These are phyloP conservation scores for Apophysomyces sp. DNA, from an alignment of 371 early-diverging fungal genomes.

Conservation along the genomic window DNA sequence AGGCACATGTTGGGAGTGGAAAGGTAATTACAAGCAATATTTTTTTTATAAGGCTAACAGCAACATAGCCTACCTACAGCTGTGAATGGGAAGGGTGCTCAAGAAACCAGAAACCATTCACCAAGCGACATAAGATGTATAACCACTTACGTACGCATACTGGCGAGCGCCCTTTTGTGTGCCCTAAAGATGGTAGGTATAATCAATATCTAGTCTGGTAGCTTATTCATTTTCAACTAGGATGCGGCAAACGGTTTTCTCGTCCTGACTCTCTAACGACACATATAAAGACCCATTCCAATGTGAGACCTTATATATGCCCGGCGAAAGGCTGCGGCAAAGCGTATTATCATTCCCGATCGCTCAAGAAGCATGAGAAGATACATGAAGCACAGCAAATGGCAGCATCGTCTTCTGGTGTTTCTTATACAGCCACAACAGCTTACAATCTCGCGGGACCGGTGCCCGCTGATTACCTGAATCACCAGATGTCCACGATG, in stretches of 20 bases:
- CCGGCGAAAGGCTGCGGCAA: slow-evolving; percentile 61
- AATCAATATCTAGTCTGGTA: slow-evolving; percentile 16
- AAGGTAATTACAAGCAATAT: slow-evolving; percentile 27
- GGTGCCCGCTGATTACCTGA: slow-evolving; percentile 21
- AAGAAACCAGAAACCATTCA: slow-evolving; percentile 75
- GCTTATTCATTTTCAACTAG: slow-evolving; percentile 20
- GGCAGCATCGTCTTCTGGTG: background rate
- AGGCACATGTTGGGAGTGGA: slow-evolving; percentile 60
- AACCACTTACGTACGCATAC: slow-evolving; percentile 90
- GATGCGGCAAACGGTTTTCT: slow-evolving; percentile 82
- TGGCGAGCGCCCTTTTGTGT: slow-evolving; percentile 71
- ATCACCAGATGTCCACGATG: slow-evolving; percentile 14
- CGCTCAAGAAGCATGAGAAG: slow-evolving; percentile 76
- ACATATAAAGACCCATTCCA: slow-evolving; percentile 87
- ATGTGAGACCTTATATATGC: slow-evolving; percentile 73
- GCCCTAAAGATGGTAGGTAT: slow-evolving; percentile 19
- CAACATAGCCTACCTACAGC: slow-evolving; percentile 60
- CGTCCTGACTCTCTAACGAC: slow-evolving; percentile 88
- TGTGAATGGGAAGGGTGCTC: slow-evolving; percentile 85
- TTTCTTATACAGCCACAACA: slow-evolving; percentile 1
- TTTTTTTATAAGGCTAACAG: background rate
- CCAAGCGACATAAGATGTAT: slow-evolving; percentile 87
- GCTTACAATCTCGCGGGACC: slow-evolving; percentile 6
- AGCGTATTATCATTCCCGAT: slow-evolving; percentile 80
- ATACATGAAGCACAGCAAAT: slow-evolving; percentile 40